A percentile compares a stretch with the other conserved stretches of the same genome.
phyloP scores from a whole-genome alignment of 768 basidiomycete species.

The Hemileccinum rubropunctum region DNA sequence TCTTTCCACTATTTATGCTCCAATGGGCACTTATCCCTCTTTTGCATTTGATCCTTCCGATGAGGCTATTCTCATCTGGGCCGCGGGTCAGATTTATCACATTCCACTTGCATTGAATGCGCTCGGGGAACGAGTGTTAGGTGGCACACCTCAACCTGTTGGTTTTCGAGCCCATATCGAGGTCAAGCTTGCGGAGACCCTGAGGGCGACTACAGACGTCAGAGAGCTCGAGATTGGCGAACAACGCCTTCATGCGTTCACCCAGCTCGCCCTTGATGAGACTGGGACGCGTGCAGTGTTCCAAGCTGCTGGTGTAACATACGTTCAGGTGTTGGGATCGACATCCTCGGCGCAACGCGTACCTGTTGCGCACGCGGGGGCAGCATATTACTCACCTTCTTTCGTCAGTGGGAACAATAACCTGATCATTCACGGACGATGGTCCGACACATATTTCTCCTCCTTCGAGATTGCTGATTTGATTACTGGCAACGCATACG shows the following conservation, averaged over 20 bases:
- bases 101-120: constrained; percentile 45
- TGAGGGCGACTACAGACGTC: constrained; percentile 47
- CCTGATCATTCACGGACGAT: constrained; percentile 61
- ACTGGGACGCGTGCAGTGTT: constrained; percentile 54
- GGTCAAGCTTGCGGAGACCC: constrained; percentile 61
- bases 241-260: constrained; percentile 61
- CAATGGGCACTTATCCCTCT: constrained; percentile 79
- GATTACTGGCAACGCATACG: constrained; percentile 39
- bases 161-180: constrained; percentile 63
- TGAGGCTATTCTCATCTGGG: constrained; percentile 61
- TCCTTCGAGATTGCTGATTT: constrained; percentile 65
- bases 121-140: constrained; percentile 47
- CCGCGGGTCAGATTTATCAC: constrained; percentile 64
- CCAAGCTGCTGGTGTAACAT: constrained; percentile 57
- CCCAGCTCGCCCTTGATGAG: constrained; percentile 56
- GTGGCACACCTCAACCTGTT: constrained; percentile 44
- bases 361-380: constrained; percentile 46
- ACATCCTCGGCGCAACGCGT: constrained; percentile 35
- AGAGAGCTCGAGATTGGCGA: constrained; percentile 50
- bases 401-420: constrained; percentile 43
- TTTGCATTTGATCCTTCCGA: constrained; percentile 51
- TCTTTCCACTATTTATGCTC: constrained; percentile 58
- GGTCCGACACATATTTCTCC: constrained; percentile 64
- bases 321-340: constrained; percentile 23
- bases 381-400: constrained; percentile 65